phyloP scores from a whole-genome alignment of 257 asterid genomes.

The Voacanga thouarsii region DNA sequence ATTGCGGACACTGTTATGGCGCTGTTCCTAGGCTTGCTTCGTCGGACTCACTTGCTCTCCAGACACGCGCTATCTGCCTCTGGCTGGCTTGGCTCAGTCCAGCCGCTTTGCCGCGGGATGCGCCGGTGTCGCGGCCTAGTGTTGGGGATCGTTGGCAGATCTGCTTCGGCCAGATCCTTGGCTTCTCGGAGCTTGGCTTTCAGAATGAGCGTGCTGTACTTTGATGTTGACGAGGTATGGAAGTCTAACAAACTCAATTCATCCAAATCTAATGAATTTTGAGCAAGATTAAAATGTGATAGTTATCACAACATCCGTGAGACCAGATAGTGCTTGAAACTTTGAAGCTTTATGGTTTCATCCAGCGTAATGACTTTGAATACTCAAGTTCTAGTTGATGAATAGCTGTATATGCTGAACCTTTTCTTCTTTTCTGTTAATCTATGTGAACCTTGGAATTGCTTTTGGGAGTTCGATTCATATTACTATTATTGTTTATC shows the following conservation, averaged over 20 bases:
- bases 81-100: constrained; percentile 98
- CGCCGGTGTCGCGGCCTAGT: constrained; percentile 73
- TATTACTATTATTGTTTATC: not conserved
- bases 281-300: not conserved
- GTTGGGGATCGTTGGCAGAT: constrained; percentile 92
- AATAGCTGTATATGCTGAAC: not conserved
- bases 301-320: not conserved
- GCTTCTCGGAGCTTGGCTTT: constrained; percentile 90
- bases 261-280: not conserved
- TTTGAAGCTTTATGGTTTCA: not conserved
- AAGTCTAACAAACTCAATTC: not conserved
- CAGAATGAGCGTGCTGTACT: constrained; percentile 92
- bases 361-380: not conserved
- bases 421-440: not conserved
- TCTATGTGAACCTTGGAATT: not conserved
- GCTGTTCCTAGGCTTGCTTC: constrained; percentile 71
- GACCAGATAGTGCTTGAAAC: not conserved
- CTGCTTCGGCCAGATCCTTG: constrained; percentile 88
- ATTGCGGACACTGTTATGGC: constrained; percentile 99
- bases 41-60: constrained; percentile 93
- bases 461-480: not conserved
- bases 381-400: not conserved
- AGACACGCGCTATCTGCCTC: constrained; percentile 87
- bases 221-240: constrained; percentile 77
- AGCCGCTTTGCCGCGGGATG: constrained; percentile 98